Base-by-base conservation (phyloP, 2,329 filamentous ascomycete genomes). In the Drechslerella coelobrocha region DNA sequence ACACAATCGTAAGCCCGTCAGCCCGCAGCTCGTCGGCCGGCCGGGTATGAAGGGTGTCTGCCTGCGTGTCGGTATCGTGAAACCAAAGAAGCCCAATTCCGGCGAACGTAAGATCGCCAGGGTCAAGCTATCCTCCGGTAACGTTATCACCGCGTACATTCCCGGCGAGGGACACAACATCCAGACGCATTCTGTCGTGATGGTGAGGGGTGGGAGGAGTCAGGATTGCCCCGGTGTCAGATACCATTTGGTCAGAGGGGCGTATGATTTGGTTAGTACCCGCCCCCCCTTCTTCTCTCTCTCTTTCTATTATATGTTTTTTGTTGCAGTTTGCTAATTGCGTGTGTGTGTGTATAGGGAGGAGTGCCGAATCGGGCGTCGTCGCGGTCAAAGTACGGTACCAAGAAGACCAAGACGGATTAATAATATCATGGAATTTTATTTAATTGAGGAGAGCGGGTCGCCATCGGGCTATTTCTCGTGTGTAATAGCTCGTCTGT, bases 221-320 rank as follows among this genome's bases (percentile, higher is more conserved):
- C 94, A 97, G 85, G 94, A 99, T 87, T 99, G 94, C 82, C 94
- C 94, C 72, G 94, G 94, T 88, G 94, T 99, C 81, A 88, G 92
- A 78, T 99, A 99, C 79, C 91, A 95, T 80, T 82, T 97, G 77
- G 90, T 99, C 43, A 84, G 94, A 78, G 94, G 94, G 29, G 91
- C 92, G 19, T 82, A 96, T 80, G 94, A 99, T 85, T 80, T 99
- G 86, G 92, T 96, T 83, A 77, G 89, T 85, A 73, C 41, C 51
- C 21, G 24, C n/a, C 10, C 39, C 31, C 41, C 17, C 17, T 17
- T 14, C 21, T 21, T 50, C 9, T 45, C 43, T 10, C 21, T 37
- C 19, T 14, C 47, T 39, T 60, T 24, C 4, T 27, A 4, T 26
- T 14, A 6, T 47, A 3, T 17, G 12, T n/a, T 21, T 47, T 3